Percentiles rank a stretch among this genome's conserved stretches.
These are phyloP conservation scores for Symmetrospora coprosmae DNA, from an alignment of 768 basidiomycete species.

Conservation along the genomic window DNA sequence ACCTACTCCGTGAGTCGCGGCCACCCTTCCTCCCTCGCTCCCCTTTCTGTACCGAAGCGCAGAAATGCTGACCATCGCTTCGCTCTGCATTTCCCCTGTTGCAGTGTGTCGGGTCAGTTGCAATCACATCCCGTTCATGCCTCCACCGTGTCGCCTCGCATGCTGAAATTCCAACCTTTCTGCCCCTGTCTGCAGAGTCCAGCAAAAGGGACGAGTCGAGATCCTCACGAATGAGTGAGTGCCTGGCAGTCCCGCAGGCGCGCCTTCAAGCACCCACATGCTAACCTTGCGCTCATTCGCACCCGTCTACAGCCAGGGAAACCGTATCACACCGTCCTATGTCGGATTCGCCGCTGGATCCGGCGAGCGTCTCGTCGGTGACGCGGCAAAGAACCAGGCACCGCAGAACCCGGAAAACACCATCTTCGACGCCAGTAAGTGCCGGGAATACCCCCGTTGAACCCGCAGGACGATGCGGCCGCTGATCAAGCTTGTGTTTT, in stretches of 20 bases:
- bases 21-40: too few relatives aligned
- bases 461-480: slow-evolving; percentile 59
- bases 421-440: slow-evolving; percentile 80
- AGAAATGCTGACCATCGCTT: too few relatives aligned
- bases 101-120: too few relatives aligned
- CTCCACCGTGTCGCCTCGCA: too few relatives aligned
- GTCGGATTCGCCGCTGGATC: slow-evolving; percentile 26
- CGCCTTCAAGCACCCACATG: background rate
- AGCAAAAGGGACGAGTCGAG: slow-evolving; percentile 70
- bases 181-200: slow-evolving; percentile 47
- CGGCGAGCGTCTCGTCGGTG: slow-evolving; percentile 52
- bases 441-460: slow-evolving; percentile 71
- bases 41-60: too few relatives aligned
- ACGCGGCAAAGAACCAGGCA: slow-evolving; percentile 89
- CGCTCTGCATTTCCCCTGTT: too few relatives aligned
- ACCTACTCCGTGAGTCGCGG: slow-evolving; percentile 75
- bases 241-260: background rate
- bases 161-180: too few relatives aligned
- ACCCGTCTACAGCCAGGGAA: slow-evolving; percentile 12
- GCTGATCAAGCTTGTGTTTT: slow-evolving; percentile 46
- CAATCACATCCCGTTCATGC: too few relatives aligned
- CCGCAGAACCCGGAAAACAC: slow-evolving; percentile 78
- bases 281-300: background rate
- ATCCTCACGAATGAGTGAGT: slow-evolving; percentile 20
- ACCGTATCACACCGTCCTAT: slow-evolving; percentile 34